phyloP scores from a whole-genome alignment of 495 filamentous ascomycete genomes.

The Tuber umbilicatum region DNA sequence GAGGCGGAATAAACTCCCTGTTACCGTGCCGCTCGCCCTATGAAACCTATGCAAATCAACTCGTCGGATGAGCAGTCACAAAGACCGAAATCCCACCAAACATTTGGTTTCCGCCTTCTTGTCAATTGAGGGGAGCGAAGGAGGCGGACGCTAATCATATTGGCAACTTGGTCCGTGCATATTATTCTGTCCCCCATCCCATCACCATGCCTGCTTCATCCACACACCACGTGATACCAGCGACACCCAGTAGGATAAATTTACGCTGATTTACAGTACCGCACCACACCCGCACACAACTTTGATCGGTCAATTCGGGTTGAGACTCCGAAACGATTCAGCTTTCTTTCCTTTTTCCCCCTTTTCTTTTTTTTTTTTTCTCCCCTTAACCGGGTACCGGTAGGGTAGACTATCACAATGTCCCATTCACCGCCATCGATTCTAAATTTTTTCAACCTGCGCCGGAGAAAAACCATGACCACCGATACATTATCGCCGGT shows the following conservation, averaged over 20 bases:
- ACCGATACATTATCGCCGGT: conserved; percentile 15
- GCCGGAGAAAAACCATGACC: not conserved
- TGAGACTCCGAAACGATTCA: not conserved
- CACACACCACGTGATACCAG: too few species aligned
- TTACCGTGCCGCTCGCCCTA: not conserved
- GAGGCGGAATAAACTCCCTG: not conserved
- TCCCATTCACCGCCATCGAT: not conserved
- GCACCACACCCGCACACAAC: not conserved
- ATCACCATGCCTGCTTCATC: not conserved
- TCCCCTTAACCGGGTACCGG: not conserved
- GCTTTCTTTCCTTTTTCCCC: not conserved
- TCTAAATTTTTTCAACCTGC: conserved; percentile 5
- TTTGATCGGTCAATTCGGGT: not conserved
- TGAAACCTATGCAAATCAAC: not conserved
- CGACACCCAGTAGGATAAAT: too few species aligned
- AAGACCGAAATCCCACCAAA: not conserved
- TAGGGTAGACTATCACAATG: not conserved
- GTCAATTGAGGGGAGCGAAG: not conserved
- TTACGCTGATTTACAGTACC: too few species aligned
- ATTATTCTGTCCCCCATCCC: not conserved
- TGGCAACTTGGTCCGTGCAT: not conserved
- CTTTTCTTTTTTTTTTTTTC: not conserved
- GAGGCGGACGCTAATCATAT: not conserved
- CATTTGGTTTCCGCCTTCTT: not conserved
- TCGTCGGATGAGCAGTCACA: not conserved